phyloP scores from a whole-genome alignment of 257 asterid genomes.

The Nicotiana obtusifolia region DNA sequence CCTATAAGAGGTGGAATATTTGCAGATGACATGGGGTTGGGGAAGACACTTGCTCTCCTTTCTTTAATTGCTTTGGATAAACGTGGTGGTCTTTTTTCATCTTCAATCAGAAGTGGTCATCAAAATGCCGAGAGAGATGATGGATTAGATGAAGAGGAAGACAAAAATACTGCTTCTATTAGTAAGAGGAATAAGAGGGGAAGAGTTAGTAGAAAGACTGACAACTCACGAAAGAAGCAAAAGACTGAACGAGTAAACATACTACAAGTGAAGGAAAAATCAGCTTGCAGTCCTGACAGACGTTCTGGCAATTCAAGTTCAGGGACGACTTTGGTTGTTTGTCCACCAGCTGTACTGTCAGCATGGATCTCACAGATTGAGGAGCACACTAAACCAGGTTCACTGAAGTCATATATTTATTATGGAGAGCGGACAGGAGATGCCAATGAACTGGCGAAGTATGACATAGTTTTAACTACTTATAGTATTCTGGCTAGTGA shows the following conservation, averaged over 20 bases:
- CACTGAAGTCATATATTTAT: conserved; percentile 58
- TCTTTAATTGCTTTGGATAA: conserved; percentile 75
- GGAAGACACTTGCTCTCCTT: conserved; percentile 75
- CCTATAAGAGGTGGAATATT: conserved; percentile 80
- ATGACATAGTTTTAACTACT: conserved; percentile 72
- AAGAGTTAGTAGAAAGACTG: conserved; percentile 22
- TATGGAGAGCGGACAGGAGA: conserved; percentile 68
- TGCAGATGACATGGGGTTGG: conserved; percentile 94
- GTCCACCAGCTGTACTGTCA: conserved; percentile 75
- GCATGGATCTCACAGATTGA: conserved; percentile 67
- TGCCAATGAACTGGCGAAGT: conserved; percentile 43
- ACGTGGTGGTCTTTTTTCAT: conserved; percentile 12
- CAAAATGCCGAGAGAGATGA: conserved; percentile 24
- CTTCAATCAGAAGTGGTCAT: conserved; percentile 18
- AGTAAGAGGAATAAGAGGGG: conserved; percentile 32
- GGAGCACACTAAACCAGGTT: conserved; percentile 61
- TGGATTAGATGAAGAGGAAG: conserved; percentile 22
- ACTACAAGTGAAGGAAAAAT: conserved; percentile 15
- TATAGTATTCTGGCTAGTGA: conserved; percentile 58
- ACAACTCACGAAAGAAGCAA: conserved; percentile 20
- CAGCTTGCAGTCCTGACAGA: conserved; percentile 5
- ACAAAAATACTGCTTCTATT: background rate
- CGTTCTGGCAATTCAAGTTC: conserved; percentile 8
- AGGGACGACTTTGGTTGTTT: conserved; percentile 55
- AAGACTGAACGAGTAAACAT: conserved; percentile 15